Percentiles rank a stretch among this genome's conserved stretches.
These are phyloP conservation scores for Yamadazyma endophytica DNA, from an alignment of 805 yeast genomes.

Conservation along the genomic window DNA sequence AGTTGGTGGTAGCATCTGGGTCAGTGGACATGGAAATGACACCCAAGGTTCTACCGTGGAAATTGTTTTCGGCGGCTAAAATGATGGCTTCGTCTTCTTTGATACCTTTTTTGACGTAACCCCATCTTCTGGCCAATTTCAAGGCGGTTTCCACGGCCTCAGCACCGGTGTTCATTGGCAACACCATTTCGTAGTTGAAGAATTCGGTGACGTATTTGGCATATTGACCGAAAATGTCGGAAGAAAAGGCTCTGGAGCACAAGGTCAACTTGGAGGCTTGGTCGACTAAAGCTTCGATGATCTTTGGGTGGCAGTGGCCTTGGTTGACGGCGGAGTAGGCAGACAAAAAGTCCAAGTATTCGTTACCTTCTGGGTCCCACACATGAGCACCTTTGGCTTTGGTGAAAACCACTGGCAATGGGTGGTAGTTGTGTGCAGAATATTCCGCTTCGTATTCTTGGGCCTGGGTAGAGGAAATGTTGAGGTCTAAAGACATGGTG, in stretches of 20 bases:
- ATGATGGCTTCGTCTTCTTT: slow-evolving; percentile 81
- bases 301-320: slow-evolving; percentile 96
- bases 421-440: slow-evolving; percentile 97
- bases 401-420: slow-evolving; percentile 89
- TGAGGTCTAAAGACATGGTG: slow-evolving; percentile 1
- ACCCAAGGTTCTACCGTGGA: slow-evolving; percentile 96
- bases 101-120: slow-evolving; percentile 82
- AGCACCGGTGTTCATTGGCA: slow-evolving; percentile 99
- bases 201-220: slow-evolving; percentile 86
- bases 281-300: slow-evolving; percentile 75
- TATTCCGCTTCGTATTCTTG: slow-evolving; percentile 66
- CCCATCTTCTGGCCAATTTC: slow-evolving; percentile 97
- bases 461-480: slow-evolving; percentile 62
- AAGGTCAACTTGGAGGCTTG: slow-evolving; percentile 84
- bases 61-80: slow-evolving; percentile 82
- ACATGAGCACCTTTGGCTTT: slow-evolving; percentile 88
- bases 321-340: slow-evolving; percentile 98
- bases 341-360: slow-evolving; percentile 85
- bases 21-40: slow-evolving; percentile 95
- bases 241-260: slow-evolving; percentile 89
- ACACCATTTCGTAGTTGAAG: slow-evolving; percentile 85
- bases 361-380: slow-evolving; percentile 97
- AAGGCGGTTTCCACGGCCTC: slow-evolving; percentile 97
- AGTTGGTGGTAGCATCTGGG: slow-evolving; percentile 82
- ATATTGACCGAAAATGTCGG: slow-evolving; percentile 79